Conservation (phyloP, 805 yeast species). For the Sugiyamaella chiloensis region DNA sequence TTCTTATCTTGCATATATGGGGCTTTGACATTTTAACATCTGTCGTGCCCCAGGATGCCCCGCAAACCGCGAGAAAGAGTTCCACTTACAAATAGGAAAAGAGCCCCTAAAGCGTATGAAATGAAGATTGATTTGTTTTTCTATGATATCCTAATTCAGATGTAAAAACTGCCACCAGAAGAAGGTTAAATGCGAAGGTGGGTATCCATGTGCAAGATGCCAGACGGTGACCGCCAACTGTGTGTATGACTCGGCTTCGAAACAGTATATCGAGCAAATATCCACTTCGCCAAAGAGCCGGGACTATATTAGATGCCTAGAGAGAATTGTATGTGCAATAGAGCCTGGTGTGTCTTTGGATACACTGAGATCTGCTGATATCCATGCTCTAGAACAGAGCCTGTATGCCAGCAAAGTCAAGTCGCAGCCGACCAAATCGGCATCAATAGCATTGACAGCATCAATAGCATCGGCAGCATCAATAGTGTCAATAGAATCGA, state of each 20-base stretch:
- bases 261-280: neutral
- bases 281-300: neutral
- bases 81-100: neutral
- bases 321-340: slow-evolving; percentile 2
- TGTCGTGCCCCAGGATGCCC: too few species aligned
- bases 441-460: too few species aligned
- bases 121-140: too few species aligned
- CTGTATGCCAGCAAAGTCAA: neutral
- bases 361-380: neutral
- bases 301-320: neutral
- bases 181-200: slow-evolving; percentile 7
- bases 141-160: too few species aligned
- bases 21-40: too few species aligned
- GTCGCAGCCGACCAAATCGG: neutral
- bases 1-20: too few species aligned
- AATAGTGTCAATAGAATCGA: neutral
- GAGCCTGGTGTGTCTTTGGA: slow-evolving; percentile 1
- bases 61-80: neutral
- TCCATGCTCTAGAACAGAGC: slow-evolving; percentile 1
- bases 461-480: too few species aligned
- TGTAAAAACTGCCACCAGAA: slow-evolving; percentile 4
- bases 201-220: slow-evolving; percentile 4
- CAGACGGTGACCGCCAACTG: neutral
- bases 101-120: slow-evolving; percentile 1
- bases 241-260: neutral